These are phyloP conservation scores for Casuarina equisetifolia DNA, from an alignment of 306 rosid genomes.

Conservation along the genomic window DNA sequence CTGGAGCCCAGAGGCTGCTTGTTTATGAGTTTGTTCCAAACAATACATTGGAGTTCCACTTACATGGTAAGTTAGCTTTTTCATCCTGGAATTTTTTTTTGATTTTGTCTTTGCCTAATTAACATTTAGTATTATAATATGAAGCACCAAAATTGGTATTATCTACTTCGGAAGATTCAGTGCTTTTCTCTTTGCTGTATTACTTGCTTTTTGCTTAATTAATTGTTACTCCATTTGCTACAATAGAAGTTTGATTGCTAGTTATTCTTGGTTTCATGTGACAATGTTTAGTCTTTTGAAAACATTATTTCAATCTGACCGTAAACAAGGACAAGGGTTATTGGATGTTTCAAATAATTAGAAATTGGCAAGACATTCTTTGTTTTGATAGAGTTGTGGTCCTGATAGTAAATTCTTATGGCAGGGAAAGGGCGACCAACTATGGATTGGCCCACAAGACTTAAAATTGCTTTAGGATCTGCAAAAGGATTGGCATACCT, in stretches of 20 bases:
- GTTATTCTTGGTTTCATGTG: neutral
- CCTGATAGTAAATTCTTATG: slow-evolving; percentile 32
- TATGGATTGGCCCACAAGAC: slow-evolving; percentile 89
- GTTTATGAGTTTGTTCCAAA: slow-evolving; percentile 92
- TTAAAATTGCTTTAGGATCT: slow-evolving; percentile 82
- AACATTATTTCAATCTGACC: neutral
- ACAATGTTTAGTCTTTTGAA: neutral
- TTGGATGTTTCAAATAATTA: neutral
- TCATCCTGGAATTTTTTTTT: neutral
- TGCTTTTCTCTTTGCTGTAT: neutral
- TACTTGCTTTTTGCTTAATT: neutral
- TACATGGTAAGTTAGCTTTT: slow-evolving; percentile 60
- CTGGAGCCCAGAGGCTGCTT: slow-evolving; percentile 75
- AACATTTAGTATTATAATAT: neutral
- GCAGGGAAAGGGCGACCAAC: slow-evolving; percentile 86
- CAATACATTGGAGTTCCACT: slow-evolving; percentile 86
- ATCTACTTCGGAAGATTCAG: neutral
- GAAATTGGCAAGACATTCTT: neutral
- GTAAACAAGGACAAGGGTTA: neutral
- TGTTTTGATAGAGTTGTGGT: slow-evolving; percentile 17
- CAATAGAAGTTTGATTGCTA: neutral
- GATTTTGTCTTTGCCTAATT: neutral
- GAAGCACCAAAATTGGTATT: neutral
- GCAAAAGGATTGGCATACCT: slow-evolving; percentile 97
- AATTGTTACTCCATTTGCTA: neutral